Evolutionary conservation across 805 yeast genomes (phyloP).

Genomic region (Wickerhamomyces bisporus): DNA sequence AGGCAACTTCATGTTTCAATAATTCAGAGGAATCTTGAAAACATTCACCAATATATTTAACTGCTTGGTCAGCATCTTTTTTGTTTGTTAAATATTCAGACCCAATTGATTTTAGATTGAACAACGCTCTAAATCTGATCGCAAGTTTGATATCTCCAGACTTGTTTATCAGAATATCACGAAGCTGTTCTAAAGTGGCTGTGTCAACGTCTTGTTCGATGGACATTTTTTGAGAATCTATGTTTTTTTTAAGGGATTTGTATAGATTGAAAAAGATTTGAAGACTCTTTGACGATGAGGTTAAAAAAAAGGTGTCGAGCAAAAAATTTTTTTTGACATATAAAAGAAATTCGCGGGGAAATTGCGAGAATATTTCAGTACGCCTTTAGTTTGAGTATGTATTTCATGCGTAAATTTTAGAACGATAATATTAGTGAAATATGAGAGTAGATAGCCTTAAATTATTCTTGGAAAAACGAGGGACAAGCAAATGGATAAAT

Average conservation of each 20-base stretch:
- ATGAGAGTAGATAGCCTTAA: too few relatives aligned
- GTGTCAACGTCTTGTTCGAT: constrained; percentile 28
- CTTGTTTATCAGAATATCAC: constrained; percentile 65
- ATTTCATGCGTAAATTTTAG: too few relatives aligned
- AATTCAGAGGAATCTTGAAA: constrained; percentile 80
- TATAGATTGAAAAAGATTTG: too few relatives aligned
- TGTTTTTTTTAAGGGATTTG: background rate
- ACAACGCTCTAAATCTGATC: constrained; percentile 87
- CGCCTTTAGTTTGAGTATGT: too few relatives aligned
- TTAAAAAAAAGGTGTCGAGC: constrained; percentile 1
- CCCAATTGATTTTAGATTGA: constrained; percentile 84
- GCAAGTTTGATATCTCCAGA: constrained; percentile 72
- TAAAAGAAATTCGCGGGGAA: too few relatives aligned
- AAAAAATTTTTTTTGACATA: background rate
- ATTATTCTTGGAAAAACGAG: too few relatives aligned
- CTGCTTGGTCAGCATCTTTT: constrained; percentile 56
- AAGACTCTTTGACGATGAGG: too few relatives aligned
- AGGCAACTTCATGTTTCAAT: constrained; percentile 95
- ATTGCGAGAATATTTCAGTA: too few relatives aligned
- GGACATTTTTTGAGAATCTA: constrained; percentile 1
- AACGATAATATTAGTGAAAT: too few relatives aligned
- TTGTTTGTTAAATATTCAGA: constrained; percentile 54
- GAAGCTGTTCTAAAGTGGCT: constrained; percentile 53
- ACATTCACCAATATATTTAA: constrained; percentile 80
- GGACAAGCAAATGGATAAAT: too few relatives aligned